These are phyloP conservation scores for Coriaria nepalensis DNA, from an alignment of 306 rosid species.

Conservation along the genomic window DNA sequence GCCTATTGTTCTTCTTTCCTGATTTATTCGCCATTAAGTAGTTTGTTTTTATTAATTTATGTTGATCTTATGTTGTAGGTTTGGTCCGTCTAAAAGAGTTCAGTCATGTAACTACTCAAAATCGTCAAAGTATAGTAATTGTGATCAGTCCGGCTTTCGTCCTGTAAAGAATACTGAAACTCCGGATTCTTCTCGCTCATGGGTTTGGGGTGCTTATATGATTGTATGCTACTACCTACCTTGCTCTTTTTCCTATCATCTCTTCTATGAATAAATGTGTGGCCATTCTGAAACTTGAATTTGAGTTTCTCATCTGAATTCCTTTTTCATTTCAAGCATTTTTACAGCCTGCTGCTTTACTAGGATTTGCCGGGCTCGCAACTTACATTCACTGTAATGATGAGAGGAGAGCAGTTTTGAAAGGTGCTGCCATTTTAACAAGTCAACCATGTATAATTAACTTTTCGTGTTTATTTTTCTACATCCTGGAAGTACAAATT, in stretches of 20 bases:
- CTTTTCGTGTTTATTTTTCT: not conserved
- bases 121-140: constrained; percentile 28
- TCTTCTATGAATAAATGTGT: not conserved
- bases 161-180: constrained; percentile 21
- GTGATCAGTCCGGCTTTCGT: constrained; percentile 15
- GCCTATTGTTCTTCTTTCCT: constrained; percentile 1
- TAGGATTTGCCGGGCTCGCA: constrained; percentile 63
- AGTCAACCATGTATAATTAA: not conserved
- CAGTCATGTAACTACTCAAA: constrained; percentile 32
- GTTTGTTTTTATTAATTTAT: not conserved
- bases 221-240: constrained; percentile 34
- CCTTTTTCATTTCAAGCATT: not conserved
- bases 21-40: not conserved
- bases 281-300: not conserved
- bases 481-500: constrained; percentile 1
- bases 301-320: not conserved
- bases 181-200: constrained; percentile 25
- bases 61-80: constrained; percentile 29
- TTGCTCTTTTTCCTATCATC: not conserved
- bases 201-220: constrained; percentile 41
- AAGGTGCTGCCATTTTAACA: constrained; percentile 29
- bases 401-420: constrained; percentile 63
- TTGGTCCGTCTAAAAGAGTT: constrained; percentile 28
- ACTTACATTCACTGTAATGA: constrained; percentile 56
- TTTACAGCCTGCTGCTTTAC: constrained; percentile 51